Conservation (phyloP, 257 asterid species). For the Buddleja alternifolia region DNA sequence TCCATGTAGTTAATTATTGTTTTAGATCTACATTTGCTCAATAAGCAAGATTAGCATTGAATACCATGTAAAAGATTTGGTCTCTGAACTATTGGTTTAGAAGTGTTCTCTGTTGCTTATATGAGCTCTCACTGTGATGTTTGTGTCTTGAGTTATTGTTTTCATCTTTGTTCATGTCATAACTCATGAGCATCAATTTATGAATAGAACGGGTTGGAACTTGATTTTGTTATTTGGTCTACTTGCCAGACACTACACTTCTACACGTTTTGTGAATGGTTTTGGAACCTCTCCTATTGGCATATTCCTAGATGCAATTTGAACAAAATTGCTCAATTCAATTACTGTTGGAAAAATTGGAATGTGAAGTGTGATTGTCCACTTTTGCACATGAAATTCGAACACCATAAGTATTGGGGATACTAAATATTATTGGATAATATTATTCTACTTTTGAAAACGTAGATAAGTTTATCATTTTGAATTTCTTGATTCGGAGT, state of each 20-base stretch:
- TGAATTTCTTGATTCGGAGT: too few species aligned
- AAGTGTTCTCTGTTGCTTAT: not conserved
- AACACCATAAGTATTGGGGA: too few species aligned
- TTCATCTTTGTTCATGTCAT: constrained; percentile 1
- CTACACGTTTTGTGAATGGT: not conserved
- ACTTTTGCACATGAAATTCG: too few species aligned
- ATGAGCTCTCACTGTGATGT: not conserved
- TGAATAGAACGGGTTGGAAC: not conserved
- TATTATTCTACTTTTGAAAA: too few species aligned
- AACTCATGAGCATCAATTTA: not conserved
- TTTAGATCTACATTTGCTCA: not conserved
- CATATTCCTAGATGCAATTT: not conserved
- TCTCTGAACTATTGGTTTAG: not conserved
- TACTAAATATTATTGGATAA: too few species aligned
- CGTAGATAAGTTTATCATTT: too few species aligned
- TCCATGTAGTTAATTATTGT: not conserved
- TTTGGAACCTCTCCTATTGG: not conserved
- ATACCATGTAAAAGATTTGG: not conserved
- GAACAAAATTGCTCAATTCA: not conserved
- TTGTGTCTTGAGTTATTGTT: not conserved
- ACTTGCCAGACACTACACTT: not conserved
- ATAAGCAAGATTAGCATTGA: not conserved
- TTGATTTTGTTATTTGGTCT: constrained; percentile 6
- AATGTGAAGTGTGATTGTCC: too few species aligned
- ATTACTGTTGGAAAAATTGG: too few species aligned